A percentile compares a stretch with the other conserved stretches of the same genome.
Conservation (phyloP, 208 protist genomes). For the Leishmania tropica region DNA sequence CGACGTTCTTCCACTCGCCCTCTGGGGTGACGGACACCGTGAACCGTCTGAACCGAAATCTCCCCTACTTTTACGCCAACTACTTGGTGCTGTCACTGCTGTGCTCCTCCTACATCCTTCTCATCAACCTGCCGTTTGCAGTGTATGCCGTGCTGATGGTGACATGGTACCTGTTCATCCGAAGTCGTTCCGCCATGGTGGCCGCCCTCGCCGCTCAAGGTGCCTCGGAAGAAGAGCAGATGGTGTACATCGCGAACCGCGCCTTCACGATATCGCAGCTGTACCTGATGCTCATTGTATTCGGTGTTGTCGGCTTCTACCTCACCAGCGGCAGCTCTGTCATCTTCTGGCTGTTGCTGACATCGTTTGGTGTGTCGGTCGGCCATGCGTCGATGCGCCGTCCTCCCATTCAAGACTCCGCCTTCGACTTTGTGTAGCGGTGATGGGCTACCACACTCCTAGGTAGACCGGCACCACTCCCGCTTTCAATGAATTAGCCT, state of each 20-base stretch:
- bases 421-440: slow-evolving; percentile 58
- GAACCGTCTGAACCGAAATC: slow-evolving; percentile 71
- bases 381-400: slow-evolving; percentile 67
- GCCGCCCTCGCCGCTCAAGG: slow-evolving; percentile 21
- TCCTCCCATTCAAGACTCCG: slow-evolving; percentile 50
- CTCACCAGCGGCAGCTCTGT: slow-evolving; percentile 77
- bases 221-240: slow-evolving; percentile 30
- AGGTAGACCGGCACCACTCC: not conserved
- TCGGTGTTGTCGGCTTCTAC: slow-evolving; percentile 74
- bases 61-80: slow-evolving; percentile 88
- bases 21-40: slow-evolving; percentile 57
- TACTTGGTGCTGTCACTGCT: slow-evolving; percentile 85
- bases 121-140: slow-evolving; percentile 81
- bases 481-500: not conserved
- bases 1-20: slow-evolving; percentile 57
- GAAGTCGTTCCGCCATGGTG: slow-evolving; percentile 22
- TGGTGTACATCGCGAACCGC: slow-evolving; percentile 31
- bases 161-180: slow-evolving; percentile 54
- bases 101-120: slow-evolving; percentile 75
- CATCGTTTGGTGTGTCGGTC: slow-evolving; percentile 60
- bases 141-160: slow-evolving; percentile 55
- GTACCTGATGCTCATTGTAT: slow-evolving; percentile 65
- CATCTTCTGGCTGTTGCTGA: slow-evolving; percentile 84
- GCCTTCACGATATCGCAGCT: slow-evolving; percentile 59
- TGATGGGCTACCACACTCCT: not conserved